Conservation (phyloP, 352 stramenopile genomes). For the Globisporangium recalcitrans region DNA sequence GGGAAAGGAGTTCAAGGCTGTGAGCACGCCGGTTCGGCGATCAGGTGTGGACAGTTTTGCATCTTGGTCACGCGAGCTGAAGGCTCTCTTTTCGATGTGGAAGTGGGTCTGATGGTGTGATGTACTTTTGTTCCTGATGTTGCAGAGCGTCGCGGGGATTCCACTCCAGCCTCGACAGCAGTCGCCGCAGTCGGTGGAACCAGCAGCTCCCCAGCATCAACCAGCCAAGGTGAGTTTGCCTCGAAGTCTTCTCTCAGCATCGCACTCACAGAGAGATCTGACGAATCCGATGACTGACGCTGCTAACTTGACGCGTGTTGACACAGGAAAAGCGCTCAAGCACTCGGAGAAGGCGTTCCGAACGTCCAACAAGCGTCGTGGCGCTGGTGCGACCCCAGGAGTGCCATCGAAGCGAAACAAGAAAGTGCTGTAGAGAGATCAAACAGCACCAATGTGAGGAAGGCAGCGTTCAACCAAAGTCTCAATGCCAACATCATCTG, state of each 20-base stretch:
- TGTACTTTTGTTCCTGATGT: neutral
- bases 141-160: conserved; percentile 35
- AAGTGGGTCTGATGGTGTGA: neutral
- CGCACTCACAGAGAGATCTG: no score
- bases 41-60: conserved; percentile 22
- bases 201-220: conserved; percentile 19
- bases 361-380: conserved; percentile 37
- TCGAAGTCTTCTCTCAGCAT: no score
- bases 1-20: conserved; percentile 43
- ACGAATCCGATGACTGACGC: neutral
- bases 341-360: conserved; percentile 49
- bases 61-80: neutral
- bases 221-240: conserved; percentile 34
- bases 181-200: conserved; percentile 8
- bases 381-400: conserved; percentile 18
- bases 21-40: conserved; percentile 31
- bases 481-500: no score
- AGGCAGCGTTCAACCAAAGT: neutral
- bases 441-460: neutral
- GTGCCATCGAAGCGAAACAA: conserved; percentile 56
- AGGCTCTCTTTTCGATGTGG: neutral
- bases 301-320: no score
- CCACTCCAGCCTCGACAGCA: conserved; percentile 3
- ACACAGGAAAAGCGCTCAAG: conserved; percentile 45
- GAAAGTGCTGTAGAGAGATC: conserved; percentile 35